Evolutionary conservation across 2,329 filamentous ascomycete species (phyloP).

Genomic region (Cercospora beticola): DNA sequence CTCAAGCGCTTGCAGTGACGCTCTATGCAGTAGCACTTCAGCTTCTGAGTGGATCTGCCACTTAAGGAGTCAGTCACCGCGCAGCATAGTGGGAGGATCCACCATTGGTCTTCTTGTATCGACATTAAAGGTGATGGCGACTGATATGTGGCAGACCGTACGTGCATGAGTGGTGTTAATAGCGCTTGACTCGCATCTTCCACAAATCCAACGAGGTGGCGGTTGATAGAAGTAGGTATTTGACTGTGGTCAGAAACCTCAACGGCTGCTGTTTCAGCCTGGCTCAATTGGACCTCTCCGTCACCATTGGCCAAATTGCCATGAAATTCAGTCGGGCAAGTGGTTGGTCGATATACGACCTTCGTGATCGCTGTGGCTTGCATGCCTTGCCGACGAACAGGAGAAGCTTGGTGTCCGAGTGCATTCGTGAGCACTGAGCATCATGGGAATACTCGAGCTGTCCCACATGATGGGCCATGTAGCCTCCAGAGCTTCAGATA

Average conservation of each 20-base stretch:
- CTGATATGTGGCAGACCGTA: too few species aligned
- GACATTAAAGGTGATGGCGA: too few species aligned
- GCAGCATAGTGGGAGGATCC: background rate
- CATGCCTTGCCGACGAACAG: background rate
- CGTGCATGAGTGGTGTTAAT: too few species aligned
- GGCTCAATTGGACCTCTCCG: background rate
- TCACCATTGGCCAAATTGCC: background rate
- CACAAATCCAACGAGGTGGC: too few species aligned
- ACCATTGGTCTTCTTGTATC: background rate
- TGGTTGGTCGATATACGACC: background rate
- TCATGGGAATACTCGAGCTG: background rate
- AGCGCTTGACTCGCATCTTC: too few species aligned
- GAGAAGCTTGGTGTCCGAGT: background rate
- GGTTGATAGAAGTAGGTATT: too few species aligned
- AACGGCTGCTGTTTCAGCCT: background rate
- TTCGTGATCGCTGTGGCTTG: background rate
- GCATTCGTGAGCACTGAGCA: background rate
- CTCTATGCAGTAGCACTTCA: background rate
- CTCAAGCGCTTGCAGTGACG: background rate
- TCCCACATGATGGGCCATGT: background rate
- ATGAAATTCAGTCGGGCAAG: background rate
- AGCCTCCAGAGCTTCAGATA: background rate
- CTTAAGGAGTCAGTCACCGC: background rate
- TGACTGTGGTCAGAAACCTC: background rate
- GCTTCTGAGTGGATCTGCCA: background rate